Base-by-base conservation (phyloP, 352 stramenopile species). In the Phytophthora sojae region DNA sequence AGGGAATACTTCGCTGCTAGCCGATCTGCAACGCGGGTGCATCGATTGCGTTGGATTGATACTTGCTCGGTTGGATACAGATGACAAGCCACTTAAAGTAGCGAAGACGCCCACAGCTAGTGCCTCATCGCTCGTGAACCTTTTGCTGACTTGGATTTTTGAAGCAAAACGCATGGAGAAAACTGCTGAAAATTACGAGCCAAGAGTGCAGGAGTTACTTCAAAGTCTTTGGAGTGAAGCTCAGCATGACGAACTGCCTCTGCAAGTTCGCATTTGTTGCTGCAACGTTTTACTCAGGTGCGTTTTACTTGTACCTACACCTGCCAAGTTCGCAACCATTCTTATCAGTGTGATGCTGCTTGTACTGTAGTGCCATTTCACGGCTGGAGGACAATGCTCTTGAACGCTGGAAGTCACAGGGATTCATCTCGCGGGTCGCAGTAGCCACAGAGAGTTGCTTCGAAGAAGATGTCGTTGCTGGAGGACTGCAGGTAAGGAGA, bases 231-330 rank as follows among this genome's bases (percentile, higher is more conserved):
- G 53, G 61, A 65, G 23, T 67, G 55, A 57, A 39, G 9, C 17
- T 66, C 29, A 42, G 29, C 32, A 49, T 32, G 23, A 54, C 49
- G 39, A 64, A 15, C 37, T 88, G 4, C 66, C 73, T 7, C 57
- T 77, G 7, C 86, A 92, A 69, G 64, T 88, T 30, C 80, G 80
- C 19, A 75, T 94, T 51, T 91, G 83, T n/a, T 81, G 73, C 45
- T 92, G 83, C 71, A 92, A 92, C 54, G 61, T 90, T 26, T 45
- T 94, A 19, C 54, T 92, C 30, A 91, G 85, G 86, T 92, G 66
- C 30, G 62, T 57, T 53, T 58, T 35, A 21, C 12, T 17, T 30
- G n/a, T 53, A 49, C n/a, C 42, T 14, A 44, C 21, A 4, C 3
- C 11, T 17, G 12, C 35, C 35, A 42, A 42, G 35, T 15, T 17